A percentile compares a stretch with the other conserved stretches of the same genome.
These are phyloP conservation scores for Theobroma cacao DNA, from an alignment of 345 rosid species.

Conservation along the genomic window DNA sequence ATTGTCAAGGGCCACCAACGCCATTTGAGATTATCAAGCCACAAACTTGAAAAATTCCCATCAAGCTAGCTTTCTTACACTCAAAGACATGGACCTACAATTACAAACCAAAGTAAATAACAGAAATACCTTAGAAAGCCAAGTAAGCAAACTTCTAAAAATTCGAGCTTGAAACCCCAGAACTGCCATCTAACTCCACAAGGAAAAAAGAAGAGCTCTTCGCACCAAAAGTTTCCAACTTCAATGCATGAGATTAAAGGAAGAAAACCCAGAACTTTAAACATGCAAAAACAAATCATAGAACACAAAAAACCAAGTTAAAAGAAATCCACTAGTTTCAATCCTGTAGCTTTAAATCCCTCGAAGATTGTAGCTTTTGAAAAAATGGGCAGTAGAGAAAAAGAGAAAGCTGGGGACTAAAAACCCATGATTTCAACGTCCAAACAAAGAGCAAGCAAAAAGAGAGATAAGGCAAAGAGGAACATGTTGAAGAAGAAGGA, in stretches of 20 bases:
- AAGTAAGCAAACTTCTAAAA: slow-evolving; percentile 17
- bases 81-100: slow-evolving; percentile 11
- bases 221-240: not conserved
- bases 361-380: slow-evolving; percentile 14
- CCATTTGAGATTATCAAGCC: slow-evolving; percentile 5
- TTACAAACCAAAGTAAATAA: slow-evolving; percentile 2
- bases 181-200: slow-evolving; percentile 4
- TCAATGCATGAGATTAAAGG: slow-evolving; percentile 7
- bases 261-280: slow-evolving; percentile 12
- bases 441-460: not conserved
- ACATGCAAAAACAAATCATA: slow-evolving; percentile 8
- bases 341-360: slow-evolving; percentile 12
- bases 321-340: slow-evolving; percentile 18
- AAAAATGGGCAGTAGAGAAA: not conserved
- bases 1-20: not conserved
- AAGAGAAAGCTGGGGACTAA: not conserved
- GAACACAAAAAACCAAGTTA: not conserved
- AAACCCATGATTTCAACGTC: slow-evolving; percentile 9
- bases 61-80: slow-evolving; percentile 16
- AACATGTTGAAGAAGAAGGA: slow-evolving; percentile 16
- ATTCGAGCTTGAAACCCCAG: slow-evolving; percentile 17
- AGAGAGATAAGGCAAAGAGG: slow-evolving; percentile 8
- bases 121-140: slow-evolving; percentile 19
- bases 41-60: slow-evolving; percentile 16
- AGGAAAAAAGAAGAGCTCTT: not conserved